Evolutionary conservation across 352 stramenopile genomes (phyloP).

Genomic region (Phytophthora fragariae): DNA sequence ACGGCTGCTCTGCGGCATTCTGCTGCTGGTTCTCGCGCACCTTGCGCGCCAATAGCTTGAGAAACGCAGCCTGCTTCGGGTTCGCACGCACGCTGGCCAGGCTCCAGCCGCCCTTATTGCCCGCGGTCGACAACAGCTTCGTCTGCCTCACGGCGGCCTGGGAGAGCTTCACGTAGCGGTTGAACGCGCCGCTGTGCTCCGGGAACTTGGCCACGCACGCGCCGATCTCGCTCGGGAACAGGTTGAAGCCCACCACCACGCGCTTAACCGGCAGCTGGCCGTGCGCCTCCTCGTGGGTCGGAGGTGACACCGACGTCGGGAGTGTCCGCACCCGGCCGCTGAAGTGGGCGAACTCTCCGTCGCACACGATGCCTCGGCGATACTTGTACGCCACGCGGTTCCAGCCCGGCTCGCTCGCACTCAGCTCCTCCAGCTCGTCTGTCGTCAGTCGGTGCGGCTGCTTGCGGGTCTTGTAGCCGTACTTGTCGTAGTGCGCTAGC

Average conservation of each 20-base stretch:
- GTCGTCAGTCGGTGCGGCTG: slow-evolving; percentile 48
- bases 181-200: slow-evolving; percentile 75
- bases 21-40: slow-evolving; percentile 55
- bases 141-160: slow-evolving; percentile 64
- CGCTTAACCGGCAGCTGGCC: slow-evolving; percentile 46
- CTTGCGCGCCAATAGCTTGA: slow-evolving; percentile 67
- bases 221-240: slow-evolving; percentile 75
- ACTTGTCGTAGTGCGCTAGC: slow-evolving; percentile 62
- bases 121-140: slow-evolving; percentile 30
- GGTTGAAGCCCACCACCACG: slow-evolving; percentile 80
- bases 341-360: slow-evolving; percentile 78
- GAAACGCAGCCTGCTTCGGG: slow-evolving; percentile 72
- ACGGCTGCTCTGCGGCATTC: neutral
- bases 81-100: slow-evolving; percentile 62
- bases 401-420: slow-evolving; percentile 48
- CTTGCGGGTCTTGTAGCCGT: slow-evolving; percentile 74
- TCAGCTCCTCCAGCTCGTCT: slow-evolving; percentile 50
- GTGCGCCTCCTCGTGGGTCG: neutral
- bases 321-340: slow-evolving; percentile 63
- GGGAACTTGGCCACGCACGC: slow-evolving; percentile 66
- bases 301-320: slow-evolving; percentile 17
- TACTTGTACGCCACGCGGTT: slow-evolving; percentile 58
- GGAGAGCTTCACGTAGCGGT: slow-evolving; percentile 77
- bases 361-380: slow-evolving; percentile 68
- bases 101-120: slow-evolving; percentile 47